A percentile compares a stretch with the other conserved stretches of the same genome.
Evolutionary conservation across 75 land plant genomes (phyloP).

Genomic region (Sequoia sempervirens): DNA sequence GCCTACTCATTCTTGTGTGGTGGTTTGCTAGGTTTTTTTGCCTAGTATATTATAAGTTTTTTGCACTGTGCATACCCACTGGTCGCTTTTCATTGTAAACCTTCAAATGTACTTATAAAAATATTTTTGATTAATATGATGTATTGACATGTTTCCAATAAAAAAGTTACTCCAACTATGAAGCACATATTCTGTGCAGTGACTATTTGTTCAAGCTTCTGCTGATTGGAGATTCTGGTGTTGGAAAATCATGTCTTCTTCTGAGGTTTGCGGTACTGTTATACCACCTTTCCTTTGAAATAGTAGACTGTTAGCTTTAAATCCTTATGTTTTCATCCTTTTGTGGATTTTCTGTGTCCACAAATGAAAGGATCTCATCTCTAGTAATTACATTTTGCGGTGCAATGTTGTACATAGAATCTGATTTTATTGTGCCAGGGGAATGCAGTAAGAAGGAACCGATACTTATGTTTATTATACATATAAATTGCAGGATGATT

Average conservation of each 20-base stretch:
- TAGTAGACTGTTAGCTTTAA: neutral
- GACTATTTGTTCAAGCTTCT: conserved; percentile 54
- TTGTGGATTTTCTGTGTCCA: neutral
- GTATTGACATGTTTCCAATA: neutral
- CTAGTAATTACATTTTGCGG: neutral
- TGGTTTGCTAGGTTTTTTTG: too few species aligned
- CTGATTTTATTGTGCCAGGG: neutral
- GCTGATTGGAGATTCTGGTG: conserved; percentile 62
- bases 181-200: conserved; percentile 15
- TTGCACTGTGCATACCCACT: too few species aligned
- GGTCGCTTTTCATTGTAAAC: too few species aligned
- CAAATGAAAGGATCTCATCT: neutral
- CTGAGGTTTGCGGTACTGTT: conserved; percentile 49
- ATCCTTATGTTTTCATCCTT: neutral
- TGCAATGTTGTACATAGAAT: neutral
- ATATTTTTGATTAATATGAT: neutral
- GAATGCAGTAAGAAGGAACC: neutral
- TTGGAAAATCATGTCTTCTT: conserved; percentile 61
- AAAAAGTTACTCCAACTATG: neutral
- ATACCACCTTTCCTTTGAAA: neutral
- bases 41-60: too few species aligned
- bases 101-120: too few species aligned
- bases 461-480: conserved; percentile 1
- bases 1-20: too few species aligned
- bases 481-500: conserved; percentile 53